Evolutionary conservation across 495 filamentous ascomycete species (phyloP).

Genomic region (Aspergillus indologenus): DNA sequence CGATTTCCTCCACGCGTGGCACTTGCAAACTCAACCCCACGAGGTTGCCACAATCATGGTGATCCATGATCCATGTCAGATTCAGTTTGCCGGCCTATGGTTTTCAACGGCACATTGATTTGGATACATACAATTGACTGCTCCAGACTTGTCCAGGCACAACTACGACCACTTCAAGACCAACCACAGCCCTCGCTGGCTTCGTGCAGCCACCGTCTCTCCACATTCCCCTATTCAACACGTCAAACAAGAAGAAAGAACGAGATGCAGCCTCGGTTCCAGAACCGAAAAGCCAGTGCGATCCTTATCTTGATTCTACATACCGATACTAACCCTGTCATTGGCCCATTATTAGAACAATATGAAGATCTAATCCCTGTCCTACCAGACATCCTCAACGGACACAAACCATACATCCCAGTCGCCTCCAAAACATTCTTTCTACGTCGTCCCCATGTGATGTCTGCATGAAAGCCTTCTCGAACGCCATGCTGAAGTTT

Average conservation of each 20-base stretch:
- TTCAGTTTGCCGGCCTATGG: too few relatives aligned
- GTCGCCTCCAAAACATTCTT: background rate
- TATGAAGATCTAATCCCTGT: constrained; percentile 8
- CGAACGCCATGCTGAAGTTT: background rate
- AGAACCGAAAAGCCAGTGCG: background rate
- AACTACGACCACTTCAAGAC: background rate
- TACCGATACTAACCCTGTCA: background rate
- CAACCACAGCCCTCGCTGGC: background rate
- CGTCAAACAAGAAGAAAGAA: background rate
- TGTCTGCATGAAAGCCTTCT: background rate
- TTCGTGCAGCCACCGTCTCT: background rate
- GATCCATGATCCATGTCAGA: background rate
- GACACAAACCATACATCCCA: background rate
- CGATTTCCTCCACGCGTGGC: background rate
- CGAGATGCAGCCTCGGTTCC: background rate
- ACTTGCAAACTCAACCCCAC: background rate
- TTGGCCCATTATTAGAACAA: constrained; percentile 16
- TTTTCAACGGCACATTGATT: too few relatives aligned
- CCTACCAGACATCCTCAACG: background rate
- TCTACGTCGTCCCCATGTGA: background rate
- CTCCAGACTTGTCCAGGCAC: background rate
- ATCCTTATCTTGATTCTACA: background rate
- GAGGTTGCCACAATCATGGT: background rate
- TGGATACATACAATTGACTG: background rate
- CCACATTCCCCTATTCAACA: background rate